Percentiles rank a stretch among this genome's conserved stretches.
phyloP scores from a whole-genome alignment of 495 filamentous ascomycete genomes.

The Chaetomium tenue region DNA sequence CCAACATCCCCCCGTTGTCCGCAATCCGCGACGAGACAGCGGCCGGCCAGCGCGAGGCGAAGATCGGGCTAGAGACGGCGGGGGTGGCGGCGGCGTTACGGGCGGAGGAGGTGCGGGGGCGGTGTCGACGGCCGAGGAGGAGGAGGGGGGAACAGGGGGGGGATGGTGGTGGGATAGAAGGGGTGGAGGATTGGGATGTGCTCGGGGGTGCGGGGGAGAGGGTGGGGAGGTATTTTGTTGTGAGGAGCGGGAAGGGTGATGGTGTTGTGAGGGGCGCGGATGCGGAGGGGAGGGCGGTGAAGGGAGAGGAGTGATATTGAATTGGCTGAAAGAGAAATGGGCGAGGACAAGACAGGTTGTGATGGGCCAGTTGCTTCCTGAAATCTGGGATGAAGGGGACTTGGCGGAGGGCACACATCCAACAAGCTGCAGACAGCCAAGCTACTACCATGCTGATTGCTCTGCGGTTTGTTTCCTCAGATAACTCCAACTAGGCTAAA shows the following conservation, averaged over 20 bases:
- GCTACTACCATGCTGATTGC: neutral
- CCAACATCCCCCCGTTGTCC: conserved; percentile 65
- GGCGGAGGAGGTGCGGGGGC: conserved; percentile 45
- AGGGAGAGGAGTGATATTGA: no score
- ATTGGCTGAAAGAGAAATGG: no score
- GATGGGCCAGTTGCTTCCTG: no score
- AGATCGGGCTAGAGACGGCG: conserved; percentile 38
- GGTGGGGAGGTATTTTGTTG: conserved; percentile 74
- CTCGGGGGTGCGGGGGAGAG: conserved; percentile 63
- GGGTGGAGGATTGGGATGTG: conserved; percentile 64
- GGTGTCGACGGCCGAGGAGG: conserved; percentile 44
- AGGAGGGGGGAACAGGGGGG: conserved; percentile 13
- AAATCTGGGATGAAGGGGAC: neutral
- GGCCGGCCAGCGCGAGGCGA: conserved; percentile 41
- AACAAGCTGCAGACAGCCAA: neutral
- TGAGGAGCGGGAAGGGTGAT: conserved; percentile 55
- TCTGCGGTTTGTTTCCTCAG: conserved; percentile 7
- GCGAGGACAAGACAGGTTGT: no score
- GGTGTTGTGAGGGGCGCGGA: neutral
- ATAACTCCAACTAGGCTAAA: conserved; percentile 13
- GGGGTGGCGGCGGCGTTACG: conserved; percentile 41
- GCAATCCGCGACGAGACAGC: conserved; percentile 80
- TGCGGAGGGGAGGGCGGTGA: no score
- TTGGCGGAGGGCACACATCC: neutral
- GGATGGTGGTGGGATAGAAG: conserved; percentile 20